Conservation (phyloP, 306 rosid species). For the Sicyos baderoa region DNA sequence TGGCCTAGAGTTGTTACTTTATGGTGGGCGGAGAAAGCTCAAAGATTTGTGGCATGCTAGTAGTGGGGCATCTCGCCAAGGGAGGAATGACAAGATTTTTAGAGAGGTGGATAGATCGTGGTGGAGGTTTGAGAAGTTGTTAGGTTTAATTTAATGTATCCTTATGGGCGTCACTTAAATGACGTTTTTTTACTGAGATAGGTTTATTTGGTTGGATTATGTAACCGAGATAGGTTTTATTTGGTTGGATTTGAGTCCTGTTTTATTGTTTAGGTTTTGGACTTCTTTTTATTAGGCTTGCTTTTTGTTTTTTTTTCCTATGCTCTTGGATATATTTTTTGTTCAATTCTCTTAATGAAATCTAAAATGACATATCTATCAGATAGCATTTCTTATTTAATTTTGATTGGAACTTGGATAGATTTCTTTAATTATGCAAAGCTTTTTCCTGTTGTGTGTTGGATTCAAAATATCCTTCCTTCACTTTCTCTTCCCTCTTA, state of each 20-base stretch:
- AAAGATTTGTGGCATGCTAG: not conserved
- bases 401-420: not conserved
- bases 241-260: not conserved
- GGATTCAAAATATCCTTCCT: not conserved
- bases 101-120: not conserved
- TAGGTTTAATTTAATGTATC: too few relatives aligned
- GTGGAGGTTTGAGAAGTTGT: not conserved
- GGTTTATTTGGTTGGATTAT: too few relatives aligned
- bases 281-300: not conserved
- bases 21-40: not conserved
- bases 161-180: too few relatives aligned
- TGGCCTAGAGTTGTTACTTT: not conserved
- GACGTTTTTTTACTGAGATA: too few relatives aligned
- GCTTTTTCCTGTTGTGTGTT: not conserved
- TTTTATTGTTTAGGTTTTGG: not conserved
- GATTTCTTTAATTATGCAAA: not conserved
- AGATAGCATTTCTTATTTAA: not conserved
- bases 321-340: not conserved
- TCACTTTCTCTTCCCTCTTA: not conserved
- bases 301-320: not conserved
- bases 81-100: not conserved
- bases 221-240: not conserved
- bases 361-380: not conserved
- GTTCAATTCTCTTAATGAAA: not conserved
- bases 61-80: not conserved